phyloP scores from a whole-genome alignment of 1,284 basidiomycete genomes.

The Leccinum solheimii region DNA sequence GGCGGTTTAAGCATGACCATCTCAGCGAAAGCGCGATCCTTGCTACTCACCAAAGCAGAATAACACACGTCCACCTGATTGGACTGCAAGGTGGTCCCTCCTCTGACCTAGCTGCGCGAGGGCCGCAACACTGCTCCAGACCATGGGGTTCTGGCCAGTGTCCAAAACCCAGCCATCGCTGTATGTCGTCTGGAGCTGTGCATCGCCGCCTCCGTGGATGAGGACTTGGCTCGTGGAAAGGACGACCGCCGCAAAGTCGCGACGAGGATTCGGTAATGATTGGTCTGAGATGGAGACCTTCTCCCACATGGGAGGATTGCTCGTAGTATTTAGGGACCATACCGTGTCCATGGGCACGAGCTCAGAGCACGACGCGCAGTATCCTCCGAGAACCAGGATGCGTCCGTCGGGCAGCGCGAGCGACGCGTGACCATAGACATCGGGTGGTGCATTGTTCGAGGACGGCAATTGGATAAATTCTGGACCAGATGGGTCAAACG shows the following conservation, averaged over 20 bases:
- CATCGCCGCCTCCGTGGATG: slow-evolving; percentile 78
- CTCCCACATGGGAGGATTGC: slow-evolving; percentile 52
- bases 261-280: slow-evolving; percentile 57
- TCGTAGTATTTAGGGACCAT: slow-evolving; percentile 65
- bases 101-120: slow-evolving; percentile 60
- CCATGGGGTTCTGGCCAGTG: slow-evolving; percentile 51
- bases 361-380: slow-evolving; percentile 46
- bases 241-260: slow-evolving; percentile 64
- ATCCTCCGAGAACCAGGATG: slow-evolving; percentile 78
- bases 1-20: slow-evolving; percentile 15
- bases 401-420: slow-evolving; percentile 66
- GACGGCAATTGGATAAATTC: slow-evolving; percentile 58
- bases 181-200: slow-evolving; percentile 51
- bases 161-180: slow-evolving; percentile 79
- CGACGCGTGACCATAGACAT: slow-evolving; percentile 70
- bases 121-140: slow-evolving; percentile 54
- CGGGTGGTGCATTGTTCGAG: slow-evolving; percentile 55
- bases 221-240: slow-evolving; percentile 59
- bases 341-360: slow-evolving; percentile 60
- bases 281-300: slow-evolving; percentile 40
- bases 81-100: slow-evolving; percentile 71
- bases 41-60: slow-evolving; percentile 73
- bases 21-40: not conserved
- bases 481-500: slow-evolving; percentile 54
- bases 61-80: slow-evolving; percentile 60